Percentiles rank a stretch among this genome's conserved stretches.
phyloP scores from a whole-genome alignment of 2,329 filamentous ascomycete genomes.

The Scedosporium minutisporum region DNA sequence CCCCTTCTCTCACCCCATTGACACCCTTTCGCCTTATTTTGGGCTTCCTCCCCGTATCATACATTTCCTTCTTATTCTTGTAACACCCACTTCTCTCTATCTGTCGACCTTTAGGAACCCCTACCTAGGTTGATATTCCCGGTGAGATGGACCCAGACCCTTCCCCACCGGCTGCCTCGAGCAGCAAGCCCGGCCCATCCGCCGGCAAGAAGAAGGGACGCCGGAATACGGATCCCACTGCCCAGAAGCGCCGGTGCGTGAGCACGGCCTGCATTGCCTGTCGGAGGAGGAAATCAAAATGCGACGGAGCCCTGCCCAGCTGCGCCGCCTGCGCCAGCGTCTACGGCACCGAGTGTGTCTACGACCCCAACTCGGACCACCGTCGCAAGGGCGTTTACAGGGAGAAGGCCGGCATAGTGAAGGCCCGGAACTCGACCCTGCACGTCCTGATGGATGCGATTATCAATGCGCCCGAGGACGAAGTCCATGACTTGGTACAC shows the following conservation, averaged over 20 bases:
- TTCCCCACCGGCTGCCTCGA: neutral
- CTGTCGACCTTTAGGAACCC: too few species aligned
- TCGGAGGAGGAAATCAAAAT: conserved; percentile 73
- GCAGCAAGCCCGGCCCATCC: neutral
- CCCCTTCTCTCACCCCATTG: neutral
- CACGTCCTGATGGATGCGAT: conserved; percentile 91
- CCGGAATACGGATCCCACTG: neutral
- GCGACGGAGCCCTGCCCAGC: conserved; percentile 81
- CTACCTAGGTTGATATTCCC: too few species aligned
- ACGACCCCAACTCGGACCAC: conserved; percentile 93
- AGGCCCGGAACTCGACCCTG: conserved; percentile 76
- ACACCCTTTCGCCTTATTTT: neutral
- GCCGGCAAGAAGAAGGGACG: conserved; percentile 6
- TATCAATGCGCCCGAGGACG: conserved; percentile 80
- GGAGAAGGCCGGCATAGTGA: conserved; percentile 81
- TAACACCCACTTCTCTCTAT: too few species aligned
- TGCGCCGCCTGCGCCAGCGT: conserved; percentile 95
- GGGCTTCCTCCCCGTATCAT: neutral
- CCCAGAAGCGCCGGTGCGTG: conserved; percentile 64
- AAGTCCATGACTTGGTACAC: conserved; percentile 70
- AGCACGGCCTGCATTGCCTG: conserved; percentile 80
- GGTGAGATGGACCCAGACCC: neutral
- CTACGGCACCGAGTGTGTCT: conserved; percentile 82
- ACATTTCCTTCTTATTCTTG: neutral
- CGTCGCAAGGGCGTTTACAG: conserved; percentile 94